Conservation (phyloP, 2,329 filamentous ascomycete genomes). For the Neonectria ditissima region DNA sequence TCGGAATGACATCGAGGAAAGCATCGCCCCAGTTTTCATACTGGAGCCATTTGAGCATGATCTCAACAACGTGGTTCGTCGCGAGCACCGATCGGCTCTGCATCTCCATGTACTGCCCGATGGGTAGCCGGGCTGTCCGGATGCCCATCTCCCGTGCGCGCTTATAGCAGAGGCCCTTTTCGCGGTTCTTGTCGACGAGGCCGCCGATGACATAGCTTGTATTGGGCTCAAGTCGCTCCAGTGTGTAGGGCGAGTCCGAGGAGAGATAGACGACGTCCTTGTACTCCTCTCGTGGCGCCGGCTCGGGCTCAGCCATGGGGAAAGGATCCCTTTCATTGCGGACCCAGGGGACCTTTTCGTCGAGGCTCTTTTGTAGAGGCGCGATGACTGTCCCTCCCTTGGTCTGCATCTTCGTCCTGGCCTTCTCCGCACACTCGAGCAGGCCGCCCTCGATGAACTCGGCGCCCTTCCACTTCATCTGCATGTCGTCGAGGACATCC, state of each 20-base stretch:
- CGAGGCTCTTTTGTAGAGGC: constrained; percentile 59
- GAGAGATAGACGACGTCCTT: constrained; percentile 83
- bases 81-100: constrained; percentile 85
- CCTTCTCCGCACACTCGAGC: constrained; percentile 72
- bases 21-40: constrained; percentile 91
- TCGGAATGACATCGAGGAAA: constrained; percentile 89
- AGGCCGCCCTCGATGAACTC: constrained; percentile 81
- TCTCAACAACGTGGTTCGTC: constrained; percentile 96
- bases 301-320: constrained; percentile 50
- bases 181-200: constrained; percentile 93
- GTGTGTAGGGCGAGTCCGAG: constrained; percentile 88
- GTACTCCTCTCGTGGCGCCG: constrained; percentile 48
- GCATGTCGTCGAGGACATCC: constrained; percentile 75
- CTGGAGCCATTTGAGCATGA: constrained; percentile 95
- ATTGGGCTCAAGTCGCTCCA: constrained; percentile 86
- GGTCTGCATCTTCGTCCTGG: constrained; percentile 73
- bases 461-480: constrained; percentile 84
- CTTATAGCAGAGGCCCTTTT: constrained; percentile 94
- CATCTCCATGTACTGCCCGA: constrained; percentile 96
- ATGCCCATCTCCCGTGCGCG: constrained; percentile 80
- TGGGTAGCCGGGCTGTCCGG: constrained; percentile 90
- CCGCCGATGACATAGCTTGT: constrained; percentile 94
- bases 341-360: constrained; percentile 46
- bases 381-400: constrained; percentile 70
- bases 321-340: constrained; percentile 50